Conservation (phyloP, 2,329 filamentous ascomycete genomes). For the Huntiella bhutanensis region DNA sequence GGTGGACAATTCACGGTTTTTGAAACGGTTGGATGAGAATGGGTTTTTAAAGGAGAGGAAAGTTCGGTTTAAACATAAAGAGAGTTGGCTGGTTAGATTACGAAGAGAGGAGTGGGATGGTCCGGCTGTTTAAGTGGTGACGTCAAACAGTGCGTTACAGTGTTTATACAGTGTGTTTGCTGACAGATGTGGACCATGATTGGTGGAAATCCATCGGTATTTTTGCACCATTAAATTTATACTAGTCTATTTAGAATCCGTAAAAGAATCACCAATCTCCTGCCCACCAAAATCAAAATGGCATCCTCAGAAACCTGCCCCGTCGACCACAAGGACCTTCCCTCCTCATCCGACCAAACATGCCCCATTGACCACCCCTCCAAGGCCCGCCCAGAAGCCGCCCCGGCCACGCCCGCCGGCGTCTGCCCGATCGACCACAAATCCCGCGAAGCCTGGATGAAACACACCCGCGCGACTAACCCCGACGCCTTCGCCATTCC, state of each 20-base stretch:
- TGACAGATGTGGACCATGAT: no score
- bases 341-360: constrained; percentile 1
- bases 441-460: constrained; percentile 72
- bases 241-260: no score
- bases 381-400: neutral
- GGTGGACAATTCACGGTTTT: constrained; percentile 52
- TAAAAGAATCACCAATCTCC: no score
- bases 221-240: no score
- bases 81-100: constrained; percentile 68
- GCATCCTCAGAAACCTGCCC: constrained; percentile 6
- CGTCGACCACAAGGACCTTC: constrained; percentile 2
- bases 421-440: constrained; percentile 82
- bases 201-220: no score
- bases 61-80: constrained; percentile 78
- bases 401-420: constrained; percentile 14
- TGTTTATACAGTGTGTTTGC: no score
- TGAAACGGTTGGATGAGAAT: constrained; percentile 45
- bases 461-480: constrained; percentile 34
- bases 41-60: constrained; percentile 82
- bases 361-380: neutral
- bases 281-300: constrained; percentile 4
- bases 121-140: constrained; percentile 31
- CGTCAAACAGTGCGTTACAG: neutral
- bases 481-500: constrained; percentile 15
- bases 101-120: constrained; percentile 63